Percentiles rank a stretch among this genome's conserved stretches.
phyloP scores from a whole-genome alignment of 306 rosid species.

The Casuarina cunninghamiana region DNA sequence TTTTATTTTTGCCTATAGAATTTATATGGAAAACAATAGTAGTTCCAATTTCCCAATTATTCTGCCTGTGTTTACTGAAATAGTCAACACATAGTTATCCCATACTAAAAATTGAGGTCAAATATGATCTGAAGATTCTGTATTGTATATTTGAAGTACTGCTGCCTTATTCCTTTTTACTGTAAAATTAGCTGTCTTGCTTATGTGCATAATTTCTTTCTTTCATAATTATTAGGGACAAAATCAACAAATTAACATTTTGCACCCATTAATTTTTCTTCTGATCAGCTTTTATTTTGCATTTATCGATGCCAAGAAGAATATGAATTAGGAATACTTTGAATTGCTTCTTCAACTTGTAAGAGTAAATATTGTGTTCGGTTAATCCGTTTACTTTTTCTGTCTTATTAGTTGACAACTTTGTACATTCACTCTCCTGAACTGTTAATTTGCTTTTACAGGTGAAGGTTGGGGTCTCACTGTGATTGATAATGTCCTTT shows the following conservation, averaged over 20 bases:
- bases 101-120: constrained; percentile 7
- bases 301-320: constrained; percentile 92
- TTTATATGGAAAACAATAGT: not conserved
- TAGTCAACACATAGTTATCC: constrained; percentile 4
- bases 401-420: not conserved
- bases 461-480: constrained; percentile 74
- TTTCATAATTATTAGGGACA: not conserved
- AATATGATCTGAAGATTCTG: constrained; percentile 19
- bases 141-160: not conserved
- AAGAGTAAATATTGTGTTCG: constrained; percentile 29
- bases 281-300: constrained; percentile 84
- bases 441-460: constrained; percentile 33
- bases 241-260: constrained; percentile 22
- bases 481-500: constrained; percentile 87
- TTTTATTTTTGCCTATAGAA: not conserved
- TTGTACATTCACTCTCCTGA: constrained; percentile 4
- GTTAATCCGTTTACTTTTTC: not conserved
- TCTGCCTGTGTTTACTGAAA: constrained; percentile 8
- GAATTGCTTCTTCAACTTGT: constrained; percentile 79
- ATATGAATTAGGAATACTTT: constrained; percentile 74
- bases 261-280: constrained; percentile 16
- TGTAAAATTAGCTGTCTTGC: not conserved
- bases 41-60: not conserved
- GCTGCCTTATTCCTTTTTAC: not conserved
- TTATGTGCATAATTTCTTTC: not conserved